Evolutionary conservation across 805 yeast genomes (phyloP), one percentile per base, ranked within the genome.

Genomic region (Starmerella lactis-condensi): DNA sequence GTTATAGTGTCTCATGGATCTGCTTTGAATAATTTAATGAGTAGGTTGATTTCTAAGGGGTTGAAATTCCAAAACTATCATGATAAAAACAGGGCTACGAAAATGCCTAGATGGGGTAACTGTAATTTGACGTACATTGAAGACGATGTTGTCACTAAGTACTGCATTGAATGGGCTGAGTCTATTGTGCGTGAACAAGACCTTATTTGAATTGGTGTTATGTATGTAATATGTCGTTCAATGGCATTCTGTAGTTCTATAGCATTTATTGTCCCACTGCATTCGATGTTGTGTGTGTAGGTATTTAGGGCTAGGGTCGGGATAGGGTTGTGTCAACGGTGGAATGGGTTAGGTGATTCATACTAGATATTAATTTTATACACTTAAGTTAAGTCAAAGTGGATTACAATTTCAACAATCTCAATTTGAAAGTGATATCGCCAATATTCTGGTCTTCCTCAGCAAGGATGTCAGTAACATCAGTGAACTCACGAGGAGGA

Each of bases 391-490:
- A n/a, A n/a, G n/a, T n/a, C n/a, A n/a, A n/a, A n/a, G n/a, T n/a
- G n/a, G n/a, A 16, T 29, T 43, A 40, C 16, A 82, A 53, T 54
- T 62, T 72, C 56, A 82, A 65, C 52, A 83, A 66, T 56, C 91
- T 72, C 57, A 83, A 65, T 40, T 67, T 65, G 62, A 83, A 72
- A 31, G 68, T 57, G 30, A 93, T 74, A 42, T 78, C 93, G 46
- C 77, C 78, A 35, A 53, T 72, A 40, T 65, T 57, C 54, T 81
- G 91, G 49, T 81, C 92, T 59, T 85, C 96, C 47, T 81, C 92
- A 36, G 75, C 82, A 43, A 89, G 67, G 34, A 77, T 63, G 10
- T 53, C 54, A 17, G 63, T 58, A 36, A 54, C 56, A 25, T 58
- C 60, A 22, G 59, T 47, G 41, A 61, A 45, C 48, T 53, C 54